Conservation (phyloP, 148 eudicot species). For the Rhododendron mucronatum region DNA sequence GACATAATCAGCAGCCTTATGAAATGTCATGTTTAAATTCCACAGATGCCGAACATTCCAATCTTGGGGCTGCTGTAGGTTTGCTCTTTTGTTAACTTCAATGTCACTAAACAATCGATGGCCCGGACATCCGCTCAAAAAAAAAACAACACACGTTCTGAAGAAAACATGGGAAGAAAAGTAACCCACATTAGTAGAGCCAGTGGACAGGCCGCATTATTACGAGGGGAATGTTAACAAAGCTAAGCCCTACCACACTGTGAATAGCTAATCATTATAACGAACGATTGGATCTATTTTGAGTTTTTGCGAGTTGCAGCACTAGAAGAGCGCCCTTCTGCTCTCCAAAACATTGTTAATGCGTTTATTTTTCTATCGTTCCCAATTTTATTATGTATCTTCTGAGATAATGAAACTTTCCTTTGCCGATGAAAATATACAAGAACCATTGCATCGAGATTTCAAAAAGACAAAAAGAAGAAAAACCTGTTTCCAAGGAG, state of each 20-base stretch:
- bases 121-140: background rate
- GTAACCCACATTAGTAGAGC: background rate
- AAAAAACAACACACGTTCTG: background rate
- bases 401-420: background rate
- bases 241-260: background rate
- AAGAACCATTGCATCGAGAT: background rate
- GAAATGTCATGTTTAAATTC: too few species aligned
- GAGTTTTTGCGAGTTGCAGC: background rate
- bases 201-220: background rate
- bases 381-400: background rate
- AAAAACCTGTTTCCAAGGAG: slow-evolving; percentile 31
- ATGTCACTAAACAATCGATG: too few species aligned
- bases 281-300: background rate
- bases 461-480: background rate
- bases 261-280: background rate
- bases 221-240: background rate
- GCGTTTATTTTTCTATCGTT: background rate
- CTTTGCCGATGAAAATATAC: background rate
- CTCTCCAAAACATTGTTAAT: background rate
- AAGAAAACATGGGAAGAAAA: background rate
- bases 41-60: background rate
- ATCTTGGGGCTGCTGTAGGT: background rate
- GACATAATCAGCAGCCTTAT: too few species aligned
- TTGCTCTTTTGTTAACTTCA: too few species aligned
- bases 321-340: background rate